Evolutionary conservation across 805 yeast species (phyloP).

Genomic region (Saturnispora galanensis): DNA sequence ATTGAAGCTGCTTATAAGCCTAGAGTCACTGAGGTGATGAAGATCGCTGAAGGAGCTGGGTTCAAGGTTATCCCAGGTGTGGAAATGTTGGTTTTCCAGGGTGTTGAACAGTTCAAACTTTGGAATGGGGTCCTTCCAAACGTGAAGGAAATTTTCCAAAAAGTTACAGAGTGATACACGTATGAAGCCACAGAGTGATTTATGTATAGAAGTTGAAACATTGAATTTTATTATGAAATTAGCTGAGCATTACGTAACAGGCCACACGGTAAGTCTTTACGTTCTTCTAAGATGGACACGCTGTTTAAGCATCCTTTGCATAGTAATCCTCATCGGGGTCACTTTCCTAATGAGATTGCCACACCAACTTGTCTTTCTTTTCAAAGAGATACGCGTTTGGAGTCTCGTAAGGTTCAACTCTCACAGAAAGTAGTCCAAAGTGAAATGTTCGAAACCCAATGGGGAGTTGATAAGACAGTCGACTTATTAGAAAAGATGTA

Average conservation of each 20-base stretch:
- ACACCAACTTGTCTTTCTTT: too few species aligned
- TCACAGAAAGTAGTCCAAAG: slow-evolving; percentile 19
- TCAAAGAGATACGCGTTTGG: slow-evolving; percentile 6
- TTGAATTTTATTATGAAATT: too few species aligned
- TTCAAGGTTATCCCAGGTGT: slow-evolving; percentile 76
- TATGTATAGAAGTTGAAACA: too few species aligned
- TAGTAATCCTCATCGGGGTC: too few species aligned
- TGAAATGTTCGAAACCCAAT: slow-evolving; percentile 20
- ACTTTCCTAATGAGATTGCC: too few species aligned
- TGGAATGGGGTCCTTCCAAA: slow-evolving; percentile 69
- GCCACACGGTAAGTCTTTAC: too few species aligned
- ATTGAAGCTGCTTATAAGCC: slow-evolving; percentile 97
- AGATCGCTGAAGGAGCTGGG: slow-evolving; percentile 48
- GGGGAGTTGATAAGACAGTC: slow-evolving; percentile 20
- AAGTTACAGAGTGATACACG: slow-evolving; percentile 31
- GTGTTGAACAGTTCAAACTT: slow-evolving; percentile 70
- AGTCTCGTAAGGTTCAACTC: slow-evolving; percentile 13
- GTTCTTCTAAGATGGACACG: too few species aligned
- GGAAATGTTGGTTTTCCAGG: slow-evolving; percentile 89
- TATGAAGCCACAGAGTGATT: too few species aligned
- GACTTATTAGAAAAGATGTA: slow-evolving; percentile 9
- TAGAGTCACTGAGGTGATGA: slow-evolving; percentile 75
- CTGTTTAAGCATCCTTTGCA: too few species aligned
- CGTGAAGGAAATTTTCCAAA: slow-evolving; percentile 48
- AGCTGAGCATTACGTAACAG: too few species aligned